These are phyloP conservation scores for Reutealis trisperma DNA, from an alignment of 345 rosid species.

Conservation along the genomic window DNA sequence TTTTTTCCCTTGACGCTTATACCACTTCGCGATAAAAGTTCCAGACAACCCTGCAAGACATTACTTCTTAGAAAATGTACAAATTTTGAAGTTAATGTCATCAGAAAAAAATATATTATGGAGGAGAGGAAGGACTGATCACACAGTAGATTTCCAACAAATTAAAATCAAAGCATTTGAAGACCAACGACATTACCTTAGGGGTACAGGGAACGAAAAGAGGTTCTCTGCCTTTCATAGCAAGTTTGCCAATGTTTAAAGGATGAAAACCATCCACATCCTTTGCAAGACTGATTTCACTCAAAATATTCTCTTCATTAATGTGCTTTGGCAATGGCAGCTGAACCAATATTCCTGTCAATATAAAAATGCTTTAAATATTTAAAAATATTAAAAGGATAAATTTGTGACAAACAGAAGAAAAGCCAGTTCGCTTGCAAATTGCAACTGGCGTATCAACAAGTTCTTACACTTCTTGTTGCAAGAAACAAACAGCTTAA, in stretches of 20 bases:
- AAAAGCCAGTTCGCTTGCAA: constrained; percentile 1
- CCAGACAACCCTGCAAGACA: constrained; percentile 73
- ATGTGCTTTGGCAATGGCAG: constrained; percentile 87
- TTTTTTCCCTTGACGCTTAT: constrained; percentile 66
- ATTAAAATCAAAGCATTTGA: not conserved
- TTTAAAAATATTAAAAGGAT: not conserved
- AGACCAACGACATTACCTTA: constrained; percentile 51
- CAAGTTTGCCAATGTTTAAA: constrained; percentile 88
- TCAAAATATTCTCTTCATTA: constrained; percentile 77
- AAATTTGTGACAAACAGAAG: not conserved
- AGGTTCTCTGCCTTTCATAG: constrained; percentile 97
- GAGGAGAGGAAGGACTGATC: not conserved
- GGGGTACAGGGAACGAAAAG: constrained; percentile 94
- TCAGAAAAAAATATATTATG: not conserved
- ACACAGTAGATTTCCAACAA: not conserved
- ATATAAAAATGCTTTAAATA: constrained; percentile 1
- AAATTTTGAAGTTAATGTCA: not conserved
- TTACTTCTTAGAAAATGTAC: not conserved
- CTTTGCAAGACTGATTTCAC: constrained; percentile 73
- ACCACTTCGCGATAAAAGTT: constrained; percentile 78
- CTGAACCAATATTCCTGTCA: constrained; percentile 86
- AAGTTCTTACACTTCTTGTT: not conserved
- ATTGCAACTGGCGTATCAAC: not conserved
- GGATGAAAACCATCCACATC: constrained; percentile 99
- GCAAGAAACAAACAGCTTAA: not conserved